phyloP scores from a whole-genome alignment of 805 yeast species.

The Candida sanyiensis region DNA sequence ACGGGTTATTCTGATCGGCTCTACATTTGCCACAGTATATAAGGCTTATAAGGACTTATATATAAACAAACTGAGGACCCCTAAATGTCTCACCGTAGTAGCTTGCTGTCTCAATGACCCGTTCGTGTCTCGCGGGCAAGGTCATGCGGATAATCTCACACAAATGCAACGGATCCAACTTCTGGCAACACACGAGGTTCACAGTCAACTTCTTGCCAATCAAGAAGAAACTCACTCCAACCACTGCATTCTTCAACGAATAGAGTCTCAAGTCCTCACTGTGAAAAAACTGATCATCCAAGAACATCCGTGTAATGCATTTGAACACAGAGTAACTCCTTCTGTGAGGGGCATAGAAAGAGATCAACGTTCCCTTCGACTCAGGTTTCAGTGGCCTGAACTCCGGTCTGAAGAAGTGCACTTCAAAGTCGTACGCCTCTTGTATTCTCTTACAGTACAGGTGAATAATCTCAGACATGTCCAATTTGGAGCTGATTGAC shows the following conservation, averaged over 20 bases:
- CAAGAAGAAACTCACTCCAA: slow-evolving; percentile 8
- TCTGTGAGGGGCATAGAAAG: background rate
- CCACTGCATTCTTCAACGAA: slow-evolving; percentile 3
- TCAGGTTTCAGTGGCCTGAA: slow-evolving; percentile 1
- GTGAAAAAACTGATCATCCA: slow-evolving; percentile 8
- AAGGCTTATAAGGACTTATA: too few relatives aligned
- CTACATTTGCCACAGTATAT: too few relatives aligned
- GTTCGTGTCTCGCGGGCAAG: slow-evolving; percentile 2
- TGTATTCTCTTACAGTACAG: slow-evolving; percentile 1
- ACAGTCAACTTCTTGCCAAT: slow-evolving; percentile 1
- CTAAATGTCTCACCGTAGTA: slow-evolving; percentile 1
- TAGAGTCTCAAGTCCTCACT: slow-evolving; percentile 7
- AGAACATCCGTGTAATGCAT: slow-evolving; percentile 2
- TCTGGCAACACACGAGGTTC: slow-evolving; percentile 2
- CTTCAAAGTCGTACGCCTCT: slow-evolving; percentile 1
- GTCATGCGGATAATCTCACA: slow-evolving; percentile 2
- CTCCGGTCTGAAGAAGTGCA: slow-evolving; percentile 7
- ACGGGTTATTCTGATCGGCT: too few relatives aligned
- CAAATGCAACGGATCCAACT: background rate
- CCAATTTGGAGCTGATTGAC: slow-evolving; percentile 5
- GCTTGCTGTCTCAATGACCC: background rate
- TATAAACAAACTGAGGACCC: background rate
- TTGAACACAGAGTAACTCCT: slow-evolving; percentile 4
- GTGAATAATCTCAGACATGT: slow-evolving; percentile 4
- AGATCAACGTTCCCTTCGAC: slow-evolving; percentile 1